Percentiles rank a stretch among this genome's conserved stretches.
These are phyloP conservation scores for Trametes pubescens DNA, from an alignment of 1,284 basidiomycete genomes.

Conservation along the genomic window DNA sequence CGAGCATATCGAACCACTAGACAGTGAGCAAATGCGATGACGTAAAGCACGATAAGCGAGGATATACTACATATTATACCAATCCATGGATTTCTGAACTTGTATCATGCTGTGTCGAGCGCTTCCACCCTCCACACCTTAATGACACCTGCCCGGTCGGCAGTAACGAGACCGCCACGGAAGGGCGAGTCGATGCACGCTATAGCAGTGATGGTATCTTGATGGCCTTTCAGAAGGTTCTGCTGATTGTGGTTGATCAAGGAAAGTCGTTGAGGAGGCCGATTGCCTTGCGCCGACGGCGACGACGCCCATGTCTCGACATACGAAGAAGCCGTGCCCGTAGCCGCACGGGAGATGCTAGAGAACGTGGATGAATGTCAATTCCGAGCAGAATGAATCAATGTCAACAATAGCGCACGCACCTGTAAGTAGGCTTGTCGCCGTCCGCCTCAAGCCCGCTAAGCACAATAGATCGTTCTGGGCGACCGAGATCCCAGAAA, in stretches of 20 bases:
- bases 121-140: constrained; percentile 84
- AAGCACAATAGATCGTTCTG: constrained; percentile 77
- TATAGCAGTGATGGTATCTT: constrained; percentile 84
- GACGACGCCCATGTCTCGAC: constrained; percentile 72
- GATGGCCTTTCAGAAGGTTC: constrained; percentile 78
- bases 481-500: constrained; percentile 81
- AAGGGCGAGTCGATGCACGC: constrained; percentile 89
- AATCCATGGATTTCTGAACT: background rate
- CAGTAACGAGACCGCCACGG: constrained; percentile 85
- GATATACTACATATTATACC: constrained; percentile 2
- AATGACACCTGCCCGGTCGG: constrained; percentile 81
- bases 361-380: background rate
- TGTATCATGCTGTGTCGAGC: constrained; percentile 43
- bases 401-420: constrained; percentile 29
- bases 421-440: constrained; percentile 79
- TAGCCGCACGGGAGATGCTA: constrained; percentile 45
- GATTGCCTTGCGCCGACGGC: constrained; percentile 59
- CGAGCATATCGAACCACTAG: background rate
- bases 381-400: background rate
- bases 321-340: constrained; percentile 56
- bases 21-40: background rate
- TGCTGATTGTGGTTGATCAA: constrained; percentile 84
- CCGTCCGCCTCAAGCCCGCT: constrained; percentile 74
- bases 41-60: background rate
- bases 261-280: constrained; percentile 76